These are phyloP conservation scores for Cucurbita maxima DNA, from an alignment of 306 rosid genomes.

Conservation along the genomic window DNA sequence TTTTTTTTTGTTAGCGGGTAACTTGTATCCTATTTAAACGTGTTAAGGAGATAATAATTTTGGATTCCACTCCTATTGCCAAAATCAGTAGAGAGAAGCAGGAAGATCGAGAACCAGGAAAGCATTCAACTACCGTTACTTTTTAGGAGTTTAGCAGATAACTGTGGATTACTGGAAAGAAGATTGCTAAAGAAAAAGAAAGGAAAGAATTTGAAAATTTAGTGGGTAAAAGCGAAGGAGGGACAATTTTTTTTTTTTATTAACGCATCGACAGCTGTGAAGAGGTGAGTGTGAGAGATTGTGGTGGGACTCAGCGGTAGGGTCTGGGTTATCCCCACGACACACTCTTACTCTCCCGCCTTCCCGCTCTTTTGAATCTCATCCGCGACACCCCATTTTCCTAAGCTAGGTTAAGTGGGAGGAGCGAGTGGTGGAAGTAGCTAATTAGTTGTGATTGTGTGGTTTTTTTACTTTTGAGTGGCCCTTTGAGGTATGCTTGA, in stretches of 20 bases:
- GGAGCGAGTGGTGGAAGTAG: neutral
- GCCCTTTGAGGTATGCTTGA: neutral
- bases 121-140: neutral
- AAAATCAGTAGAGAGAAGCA: neutral
- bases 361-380: constrained; percentile 45
- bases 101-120: neutral
- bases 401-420: constrained; percentile 5
- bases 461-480: neutral
- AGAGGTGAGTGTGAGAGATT: constrained; percentile 5
- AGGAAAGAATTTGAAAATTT: neutral
- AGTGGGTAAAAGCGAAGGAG: neutral
- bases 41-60: no score
- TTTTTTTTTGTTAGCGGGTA: no score
- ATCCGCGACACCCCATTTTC: constrained; percentile 10
- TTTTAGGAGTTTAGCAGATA: neutral
- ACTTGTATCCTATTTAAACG: no score
- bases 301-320: constrained; percentile 27
- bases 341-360: constrained; percentile 36
- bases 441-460: neutral
- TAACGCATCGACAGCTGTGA: constrained; percentile 17
- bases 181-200: neutral
- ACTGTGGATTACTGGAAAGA: neutral
- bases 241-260: neutral
- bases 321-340: constrained; percentile 44
- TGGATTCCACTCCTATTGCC: no score